phyloP scores from a whole-genome alignment of 1,139 yeast species.

The Lodderomyces orthopsilosis region DNA sequence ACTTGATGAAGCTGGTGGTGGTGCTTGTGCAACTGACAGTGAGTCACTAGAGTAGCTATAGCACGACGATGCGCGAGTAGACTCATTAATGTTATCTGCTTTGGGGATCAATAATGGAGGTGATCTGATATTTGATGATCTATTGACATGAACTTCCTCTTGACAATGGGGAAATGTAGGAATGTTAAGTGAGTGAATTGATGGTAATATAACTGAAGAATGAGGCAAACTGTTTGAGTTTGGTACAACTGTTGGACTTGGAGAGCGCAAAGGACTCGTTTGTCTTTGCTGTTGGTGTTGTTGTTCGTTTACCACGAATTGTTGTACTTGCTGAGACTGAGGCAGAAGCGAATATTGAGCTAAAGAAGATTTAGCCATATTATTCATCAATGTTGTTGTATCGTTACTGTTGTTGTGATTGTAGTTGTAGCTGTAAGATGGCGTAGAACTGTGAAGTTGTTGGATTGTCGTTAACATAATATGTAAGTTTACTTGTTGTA shows the following conservation, averaged over 20 bases:
- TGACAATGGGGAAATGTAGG: conserved; percentile 15
- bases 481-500: neutral
- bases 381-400: neutral
- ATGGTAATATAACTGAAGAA: conserved; percentile 15
- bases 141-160: conserved; percentile 5
- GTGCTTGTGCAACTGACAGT: neutral
- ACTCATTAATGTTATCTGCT: conserved; percentile 3
- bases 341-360: neutral
- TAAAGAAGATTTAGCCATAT: neutral
- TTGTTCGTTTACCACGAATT: conserved; percentile 5
- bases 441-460: neutral
- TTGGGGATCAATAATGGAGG: conserved; percentile 13
- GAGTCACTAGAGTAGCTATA: neutral
- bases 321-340: neutral
- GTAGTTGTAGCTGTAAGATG: conserved; percentile 3
- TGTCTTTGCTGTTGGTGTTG: conserved; percentile 7
- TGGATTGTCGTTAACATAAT: neutral
- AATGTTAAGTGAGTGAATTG: conserved; percentile 17
- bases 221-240: conserved; percentile 4
- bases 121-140: conserved; percentile 8
- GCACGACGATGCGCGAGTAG: neutral
- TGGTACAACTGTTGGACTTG: conserved; percentile 7
- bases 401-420: conserved; percentile 3
- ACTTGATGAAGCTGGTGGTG: neutral
- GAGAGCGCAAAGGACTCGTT: conserved; percentile 9